Evolutionary conservation across 2,329 filamentous ascomycete species (phyloP).

Genomic region (Seiridium cupressi): DNA sequence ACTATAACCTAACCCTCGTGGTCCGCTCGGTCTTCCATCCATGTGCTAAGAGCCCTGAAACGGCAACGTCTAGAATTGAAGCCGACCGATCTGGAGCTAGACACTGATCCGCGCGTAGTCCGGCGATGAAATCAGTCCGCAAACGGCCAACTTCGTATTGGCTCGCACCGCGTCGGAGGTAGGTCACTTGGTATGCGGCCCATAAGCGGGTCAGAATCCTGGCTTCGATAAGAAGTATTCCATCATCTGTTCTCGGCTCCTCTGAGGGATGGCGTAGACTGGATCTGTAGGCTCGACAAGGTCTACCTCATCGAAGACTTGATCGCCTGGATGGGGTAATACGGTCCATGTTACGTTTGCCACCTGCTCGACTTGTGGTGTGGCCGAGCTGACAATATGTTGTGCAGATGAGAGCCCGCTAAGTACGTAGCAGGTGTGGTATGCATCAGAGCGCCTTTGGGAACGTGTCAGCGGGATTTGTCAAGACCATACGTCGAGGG

Average conservation of each 20-base stretch:
- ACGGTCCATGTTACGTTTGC: slow-evolving; percentile 35
- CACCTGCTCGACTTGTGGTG: slow-evolving; percentile 37
- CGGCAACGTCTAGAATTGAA: not conserved
- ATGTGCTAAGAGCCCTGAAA: not conserved
- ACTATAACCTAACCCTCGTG: not conserved
- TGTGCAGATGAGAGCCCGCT: slow-evolving; percentile 82
- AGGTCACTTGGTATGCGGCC: slow-evolving; percentile 30
- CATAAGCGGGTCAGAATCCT: slow-evolving; percentile 46
- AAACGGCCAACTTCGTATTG: slow-evolving; percentile 19
- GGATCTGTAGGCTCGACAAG: slow-evolving; percentile 73
- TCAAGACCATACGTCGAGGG: not conserved
- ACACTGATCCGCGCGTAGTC: slow-evolving; percentile 1
- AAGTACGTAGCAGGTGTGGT: slow-evolving; percentile 91
- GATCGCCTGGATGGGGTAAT: slow-evolving; percentile 50
- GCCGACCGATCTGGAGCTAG: not conserved
- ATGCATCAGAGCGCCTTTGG: slow-evolving; percentile 73
- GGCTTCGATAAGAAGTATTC: slow-evolving; percentile 61
- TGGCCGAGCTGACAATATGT: slow-evolving; percentile 49
- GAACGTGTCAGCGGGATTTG: not conserved
- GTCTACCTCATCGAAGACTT: slow-evolving; percentile 71
- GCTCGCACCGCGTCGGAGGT: slow-evolving; percentile 25
- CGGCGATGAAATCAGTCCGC: not conserved
- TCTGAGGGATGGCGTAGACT: slow-evolving; percentile 78
- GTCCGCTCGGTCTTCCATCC: not conserved
- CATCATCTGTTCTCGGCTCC: slow-evolving; percentile 62